Percentiles rank a stretch among this genome's conserved stretches.
Conservation (phyloP, 129 eudicot species). For the Helianthus tuberosus region DNA sequence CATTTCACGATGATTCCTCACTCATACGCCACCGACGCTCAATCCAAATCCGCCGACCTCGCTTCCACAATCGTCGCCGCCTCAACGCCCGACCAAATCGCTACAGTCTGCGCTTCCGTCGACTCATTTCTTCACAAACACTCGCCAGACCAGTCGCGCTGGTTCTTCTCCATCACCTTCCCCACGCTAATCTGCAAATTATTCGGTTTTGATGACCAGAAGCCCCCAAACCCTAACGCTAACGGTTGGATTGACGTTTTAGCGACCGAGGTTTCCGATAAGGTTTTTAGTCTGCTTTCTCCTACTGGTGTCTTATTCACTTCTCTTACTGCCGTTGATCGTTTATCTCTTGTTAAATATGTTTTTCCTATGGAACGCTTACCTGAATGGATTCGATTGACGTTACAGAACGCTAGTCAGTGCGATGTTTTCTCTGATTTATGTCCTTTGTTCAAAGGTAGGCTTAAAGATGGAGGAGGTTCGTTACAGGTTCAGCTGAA, state of each 20-base stretch:
- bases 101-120: conserved; percentile 59
- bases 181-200: conserved; percentile 80
- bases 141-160: conserved; percentile 77
- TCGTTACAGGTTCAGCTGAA: conserved; percentile 67
- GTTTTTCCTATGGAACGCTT: conserved; percentile 78
- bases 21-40: conserved; percentile 71
- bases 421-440: conserved; percentile 55
- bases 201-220: conserved; percentile 70
- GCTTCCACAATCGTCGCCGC: conserved; percentile 65
- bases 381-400: conserved; percentile 77
- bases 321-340: conserved; percentile 73
- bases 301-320: conserved; percentile 67
- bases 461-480: conserved; percentile 55
- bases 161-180: conserved; percentile 89
- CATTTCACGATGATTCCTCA: conserved; percentile 52
- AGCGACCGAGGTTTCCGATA: conserved; percentile 41
- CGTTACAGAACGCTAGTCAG: conserved; percentile 56
- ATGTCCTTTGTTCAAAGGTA: conserved; percentile 69
- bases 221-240: conserved; percentile 37
- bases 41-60: conserved; percentile 70
- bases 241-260: conserved; percentile 75
- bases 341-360: conserved; percentile 77
- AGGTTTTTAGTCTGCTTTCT: conserved; percentile 55
- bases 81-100: conserved; percentile 57
- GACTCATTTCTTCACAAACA: conserved; percentile 62